These are phyloP conservation scores for Fusarium tanahbumbuense DNA, from an alignment of 2,329 filamentous ascomycete genomes.

Conservation along the genomic window DNA sequence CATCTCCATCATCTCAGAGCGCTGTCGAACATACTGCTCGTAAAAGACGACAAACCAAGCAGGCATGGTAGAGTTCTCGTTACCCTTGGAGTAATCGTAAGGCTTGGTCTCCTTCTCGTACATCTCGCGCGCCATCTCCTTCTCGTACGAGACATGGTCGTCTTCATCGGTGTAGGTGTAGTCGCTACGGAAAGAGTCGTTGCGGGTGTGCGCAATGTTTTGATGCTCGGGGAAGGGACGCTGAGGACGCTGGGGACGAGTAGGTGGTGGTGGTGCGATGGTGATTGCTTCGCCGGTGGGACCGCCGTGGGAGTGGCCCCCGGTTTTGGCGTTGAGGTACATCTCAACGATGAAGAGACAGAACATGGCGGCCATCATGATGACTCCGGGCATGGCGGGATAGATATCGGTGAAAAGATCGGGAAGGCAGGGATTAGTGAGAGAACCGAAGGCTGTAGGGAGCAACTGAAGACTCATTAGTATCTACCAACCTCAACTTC, in stretches of 20 bases:
- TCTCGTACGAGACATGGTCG: slow-evolving; percentile 52
- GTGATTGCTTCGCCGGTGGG: slow-evolving; percentile 56
- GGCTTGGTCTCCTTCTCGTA: slow-evolving; percentile 52
- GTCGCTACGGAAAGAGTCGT: neutral
- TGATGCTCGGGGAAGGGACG: slow-evolving; percentile 3
- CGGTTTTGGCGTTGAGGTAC: slow-evolving; percentile 69
- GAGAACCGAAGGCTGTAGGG: slow-evolving; percentile 67
- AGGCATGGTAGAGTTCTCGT: slow-evolving; percentile 59
- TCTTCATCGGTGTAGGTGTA: neutral
- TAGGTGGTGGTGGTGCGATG: neutral
- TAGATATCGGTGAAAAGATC: slow-evolving; percentile 70
- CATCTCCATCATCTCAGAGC: slow-evolving; percentile 68
- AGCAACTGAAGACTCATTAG: slow-evolving; percentile 56
- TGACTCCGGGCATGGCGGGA: slow-evolving; percentile 71
- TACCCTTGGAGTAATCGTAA: slow-evolving; percentile 43
- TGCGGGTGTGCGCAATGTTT: neutral
- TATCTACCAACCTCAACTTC: too few relatives aligned
- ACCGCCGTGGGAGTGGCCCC: slow-evolving; percentile 69
- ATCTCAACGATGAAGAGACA: slow-evolving; percentile 71
- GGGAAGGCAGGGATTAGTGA: slow-evolving; percentile 66
- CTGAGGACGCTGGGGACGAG: slow-evolving; percentile 12
- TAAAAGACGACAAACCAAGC: slow-evolving; percentile 73
- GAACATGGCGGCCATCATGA: slow-evolving; percentile 73
- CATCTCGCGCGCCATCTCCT: slow-evolving; percentile 54
- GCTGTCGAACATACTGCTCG: slow-evolving; percentile 71